Base-by-base conservation (phyloP, 2,329 filamentous ascomycete genomes). In the Penicillium sp. region DNA sequence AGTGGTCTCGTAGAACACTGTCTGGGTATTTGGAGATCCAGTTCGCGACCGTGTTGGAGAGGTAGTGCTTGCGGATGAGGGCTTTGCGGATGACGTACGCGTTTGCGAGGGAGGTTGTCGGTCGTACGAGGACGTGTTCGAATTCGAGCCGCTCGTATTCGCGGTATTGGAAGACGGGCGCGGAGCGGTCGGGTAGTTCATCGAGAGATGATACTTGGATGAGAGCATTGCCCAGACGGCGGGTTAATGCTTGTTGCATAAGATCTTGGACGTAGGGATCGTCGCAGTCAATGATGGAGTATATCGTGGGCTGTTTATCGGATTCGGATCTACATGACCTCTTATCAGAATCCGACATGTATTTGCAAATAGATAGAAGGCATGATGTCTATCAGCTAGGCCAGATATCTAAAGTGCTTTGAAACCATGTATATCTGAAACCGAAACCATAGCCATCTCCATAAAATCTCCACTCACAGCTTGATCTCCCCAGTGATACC, bases 61-160 rank as follows among this genome's bases (percentile, higher is more conserved):
- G 80, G 67, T 93, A 97, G 69, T 98, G 93, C 71, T 98, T 98
- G 51, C 93, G 83, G 61, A 97, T 97, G 18, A 98, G 78, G 0
- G 93, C 93, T 75, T 97, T 97, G 63, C 93, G 87, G 67, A 97
- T 95, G 65, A 96, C 81, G 71, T 96, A 97, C 64, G 89, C 88
- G 71, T 96, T 97, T 59, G 88, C 78, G 1, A 95, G 76, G 9
- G 80, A 82, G 0, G 81, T 82, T 0, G 71, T 66, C 0, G 86
- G 72, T 58, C 89, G 77, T 1, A 75, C 68, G 49, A 87, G 76
- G 15, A 87, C 80, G 61, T 86, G 82, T 47, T 88, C 84, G 68
- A 95, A 97, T 66, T 95, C 88, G 51, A 97, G 81, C 37, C 81
- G 77, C 70, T 98, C 93, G 72, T 98, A 98, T 29, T 87, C 81